Evolutionary conservation across 495 filamentous ascomycete genomes (phyloP), one percentile per base, ranked within the genome.

Genomic region (Massariosphaeria phaeospora): DNA sequence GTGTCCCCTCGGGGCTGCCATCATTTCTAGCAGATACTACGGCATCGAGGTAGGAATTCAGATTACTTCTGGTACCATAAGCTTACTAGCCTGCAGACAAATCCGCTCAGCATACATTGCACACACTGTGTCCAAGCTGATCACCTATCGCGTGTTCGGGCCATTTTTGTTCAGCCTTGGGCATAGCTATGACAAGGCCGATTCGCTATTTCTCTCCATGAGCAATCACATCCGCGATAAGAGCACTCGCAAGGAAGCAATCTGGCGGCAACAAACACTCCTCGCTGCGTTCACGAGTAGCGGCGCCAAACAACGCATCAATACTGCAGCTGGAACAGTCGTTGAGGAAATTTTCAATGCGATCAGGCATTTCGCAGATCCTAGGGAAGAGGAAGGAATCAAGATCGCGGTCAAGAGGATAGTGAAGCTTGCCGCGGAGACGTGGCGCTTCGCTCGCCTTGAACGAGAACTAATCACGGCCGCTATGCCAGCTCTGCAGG

Each of bases 201-300:
- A 83, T 63, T 77, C 75, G 12, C 75, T 81, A 54, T 82, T 84
- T 73, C 74, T 77, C 50, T 74, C 79, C 61, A 74, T 83, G 48
- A 82, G 79, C 8, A 78, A 77, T 66, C 77, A 83, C 27, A 78
- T 84, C 33, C 77, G 80, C 15, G 74, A 76, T 33, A 83, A 83
- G 60, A 81, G 78, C 39, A 77, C 76, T 38, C 73, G 79, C 15
- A 79, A 78, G 27, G 81, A 84, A 61, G 79, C 81, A 1, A 76
- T 82, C 59, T 84, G 81, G 81, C 70, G 81, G 18, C 79, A 83
- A 50, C 78, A 82, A 41, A 84, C 81, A 12, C 75, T 84, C 23
- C 77, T 81, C 55, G 81, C 81, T 15, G 80, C 79, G 15, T 84
- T 82, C 69, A 82, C 81, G 3, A 76, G 77, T 38, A 79, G 74